Percentiles rank a stretch among this genome's conserved stretches.
Conservation (phyloP, 2,329 filamentous ascomycete species). For the Fusarium buharicum region DNA sequence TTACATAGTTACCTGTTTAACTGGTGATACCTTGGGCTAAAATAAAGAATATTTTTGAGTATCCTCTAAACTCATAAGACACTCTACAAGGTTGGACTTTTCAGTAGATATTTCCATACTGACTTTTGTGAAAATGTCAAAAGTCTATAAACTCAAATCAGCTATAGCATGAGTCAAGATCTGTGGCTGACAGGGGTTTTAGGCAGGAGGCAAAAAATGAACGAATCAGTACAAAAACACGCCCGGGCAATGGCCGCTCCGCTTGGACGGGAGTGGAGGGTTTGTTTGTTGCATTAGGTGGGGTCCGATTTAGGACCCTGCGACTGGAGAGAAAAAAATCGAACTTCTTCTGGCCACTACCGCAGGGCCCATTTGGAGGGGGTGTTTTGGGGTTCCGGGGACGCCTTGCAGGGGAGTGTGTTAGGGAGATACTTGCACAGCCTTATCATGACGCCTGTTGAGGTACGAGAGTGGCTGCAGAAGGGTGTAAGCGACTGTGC, state of each 20-base stretch:
- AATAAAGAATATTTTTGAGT: not conserved
- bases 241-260: not conserved
- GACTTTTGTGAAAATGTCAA: too few species aligned
- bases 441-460: constrained; percentile 32
- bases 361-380: constrained; percentile 20
- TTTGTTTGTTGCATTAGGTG: not conserved
- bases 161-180: constrained; percentile 12
- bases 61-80: not conserved
- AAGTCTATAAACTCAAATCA: not conserved
- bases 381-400: constrained; percentile 12
- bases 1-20: not conserved
- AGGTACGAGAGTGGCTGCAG: not conserved
- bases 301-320: constrained; percentile 43
- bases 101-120: too few species aligned
- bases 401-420: constrained; percentile 24
- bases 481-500: constrained; percentile 25
- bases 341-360: constrained; percentile 35
- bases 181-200: constrained; percentile 4
- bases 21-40: not conserved
- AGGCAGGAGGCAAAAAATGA: constrained; percentile 28
- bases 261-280: not conserved
- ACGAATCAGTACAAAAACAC: constrained; percentile 28
- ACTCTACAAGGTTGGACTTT: too few species aligned
- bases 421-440: constrained; percentile 43
- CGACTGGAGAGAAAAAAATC: constrained; percentile 44